Evolutionary conservation across 192 early-diverging fungal species (phyloP), one percentile per base, ranked within the genome.

Genomic region (Coemansia sp.): DNA sequence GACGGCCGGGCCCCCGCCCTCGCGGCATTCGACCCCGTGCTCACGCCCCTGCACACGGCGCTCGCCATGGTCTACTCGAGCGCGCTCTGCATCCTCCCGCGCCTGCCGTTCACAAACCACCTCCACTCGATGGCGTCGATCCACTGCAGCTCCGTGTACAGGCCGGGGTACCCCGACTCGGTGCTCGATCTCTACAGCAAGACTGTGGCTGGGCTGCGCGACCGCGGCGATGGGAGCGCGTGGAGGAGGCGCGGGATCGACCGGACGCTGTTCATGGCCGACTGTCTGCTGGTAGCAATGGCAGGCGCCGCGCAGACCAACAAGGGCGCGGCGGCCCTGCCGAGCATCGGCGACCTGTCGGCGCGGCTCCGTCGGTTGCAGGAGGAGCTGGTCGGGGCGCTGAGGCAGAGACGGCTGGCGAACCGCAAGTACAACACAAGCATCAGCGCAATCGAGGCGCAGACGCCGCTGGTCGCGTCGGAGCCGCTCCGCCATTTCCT

Each of bases 121-220:
- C 59, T 74, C 26, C 80, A 83, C 48, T 69, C 80, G 11, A 32
- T 50, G 16, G 75, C 71, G 19, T 83, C 80, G 8, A 32, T 61
- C 3, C 53, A 62, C 23, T 54, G 44, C 58, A 83, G 75, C 42
- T 48, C 63, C 18, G 18, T 26, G 12, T 76, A 48, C 39, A 32
- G 26, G 16, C 18, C 67, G 9, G 57, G 38, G 12, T 63, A 56
- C 26, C 44, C 65, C 13, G 23, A 42, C 3, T 11, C 43, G 6
- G 61, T 73, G 21, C 15, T 56, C 6, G 23, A 23, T 2, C 44
- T 70, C 47, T 16, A 76, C 21, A 43, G 6, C 1, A 12, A 37
- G 2, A 19, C 53, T 13, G 38, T 60, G 13, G 54, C 48, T 1
- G 18, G 8, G 3, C 19, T 76, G 19, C 56, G 47, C 16, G 39